Percentiles rank a stretch among this genome's conserved stretches.
Conservation (phyloP, 192 early-diverging fungal genomes). For the Coemansia sp. region DNA sequence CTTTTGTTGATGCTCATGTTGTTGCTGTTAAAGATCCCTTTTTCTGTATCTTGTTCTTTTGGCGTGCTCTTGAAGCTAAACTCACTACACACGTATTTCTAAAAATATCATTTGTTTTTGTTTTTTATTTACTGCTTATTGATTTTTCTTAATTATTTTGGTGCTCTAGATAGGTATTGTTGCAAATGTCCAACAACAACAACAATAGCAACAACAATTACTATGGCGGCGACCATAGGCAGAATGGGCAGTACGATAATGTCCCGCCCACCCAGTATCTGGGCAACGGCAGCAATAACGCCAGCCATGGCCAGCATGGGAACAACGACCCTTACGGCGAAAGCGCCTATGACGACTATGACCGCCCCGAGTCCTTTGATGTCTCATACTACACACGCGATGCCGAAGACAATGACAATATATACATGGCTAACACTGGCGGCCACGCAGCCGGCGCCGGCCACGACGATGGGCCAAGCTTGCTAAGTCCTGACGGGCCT, state of each 20-base stretch:
- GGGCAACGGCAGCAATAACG: constrained; percentile 32
- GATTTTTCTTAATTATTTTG: background rate
- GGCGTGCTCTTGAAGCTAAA: too few relatives aligned
- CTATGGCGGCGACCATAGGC: constrained; percentile 18
- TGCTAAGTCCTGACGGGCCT: constrained; percentile 55
- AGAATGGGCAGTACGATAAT: constrained; percentile 44
- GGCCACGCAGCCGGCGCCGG: constrained; percentile 10
- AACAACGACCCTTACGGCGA: constrained; percentile 56
- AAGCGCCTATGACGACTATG: constrained; percentile 45
- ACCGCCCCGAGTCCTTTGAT: constrained; percentile 58
- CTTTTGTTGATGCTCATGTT: background rate
- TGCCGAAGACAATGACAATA: constrained; percentile 41
- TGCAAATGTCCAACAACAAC: constrained; percentile 34
- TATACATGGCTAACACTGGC: constrained; percentile 36
- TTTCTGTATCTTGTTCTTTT: too few relatives aligned
- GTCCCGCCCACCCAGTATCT: constrained; percentile 56
- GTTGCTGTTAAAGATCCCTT: too few relatives aligned
- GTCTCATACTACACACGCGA: constrained; percentile 60
- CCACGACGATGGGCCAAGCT: constrained; percentile 38
- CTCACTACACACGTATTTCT: too few relatives aligned
- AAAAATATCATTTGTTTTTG: constrained; percentile 7
- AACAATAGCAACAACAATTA: constrained; percentile 23
- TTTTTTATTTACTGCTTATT: background rate
- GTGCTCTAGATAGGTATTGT: background rate
- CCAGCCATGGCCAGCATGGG: constrained; percentile 25